phyloP scores from a whole-genome alignment of 1,284 basidiomycete species.

The Ceratobasidium sp. region DNA sequence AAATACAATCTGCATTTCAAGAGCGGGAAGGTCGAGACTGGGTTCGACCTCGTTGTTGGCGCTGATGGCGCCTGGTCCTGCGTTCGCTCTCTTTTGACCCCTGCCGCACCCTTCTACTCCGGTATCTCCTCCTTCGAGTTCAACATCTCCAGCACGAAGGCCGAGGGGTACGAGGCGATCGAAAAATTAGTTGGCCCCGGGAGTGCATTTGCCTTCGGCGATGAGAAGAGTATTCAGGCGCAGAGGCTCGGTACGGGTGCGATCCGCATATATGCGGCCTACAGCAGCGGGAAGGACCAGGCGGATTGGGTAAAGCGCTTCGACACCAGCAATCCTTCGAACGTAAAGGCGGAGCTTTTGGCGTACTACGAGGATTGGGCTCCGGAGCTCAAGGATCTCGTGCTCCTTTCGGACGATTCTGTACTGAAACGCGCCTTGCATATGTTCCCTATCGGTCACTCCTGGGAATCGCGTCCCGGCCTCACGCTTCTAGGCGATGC shows the following conservation, averaged over 20 bases:
- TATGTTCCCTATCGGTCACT: constrained; percentile 47
- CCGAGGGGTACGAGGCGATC: constrained; percentile 49
- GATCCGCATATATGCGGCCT: constrained; percentile 53
- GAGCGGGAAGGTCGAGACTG: constrained; percentile 44
- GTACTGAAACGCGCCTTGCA: constrained; percentile 49
- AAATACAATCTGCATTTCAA: constrained; percentile 45
- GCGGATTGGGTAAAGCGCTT: constrained; percentile 48
- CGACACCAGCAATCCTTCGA: constrained; percentile 7
- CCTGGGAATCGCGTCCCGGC: constrained; percentile 46
- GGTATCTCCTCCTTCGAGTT: constrained; percentile 54
- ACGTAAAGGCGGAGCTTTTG: constrained; percentile 45
- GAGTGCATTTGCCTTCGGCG: constrained; percentile 50
- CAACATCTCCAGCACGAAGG: constrained; percentile 47
- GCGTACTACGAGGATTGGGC: constrained; percentile 51
- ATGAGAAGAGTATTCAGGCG: constrained; percentile 51
- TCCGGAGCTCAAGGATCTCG: constrained; percentile 46
- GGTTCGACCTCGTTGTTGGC: constrained; percentile 57
- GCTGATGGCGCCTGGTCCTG: constrained; percentile 62
- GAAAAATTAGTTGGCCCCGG: constrained; percentile 52
- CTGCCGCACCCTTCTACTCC: constrained; percentile 53
- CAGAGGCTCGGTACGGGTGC: constrained; percentile 54
- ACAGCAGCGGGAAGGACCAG: constrained; percentile 47
- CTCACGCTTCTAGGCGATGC: constrained; percentile 58
- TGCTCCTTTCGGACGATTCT: constrained; percentile 50
- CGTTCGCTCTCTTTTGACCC: constrained; percentile 55